These are phyloP conservation scores for Fusarium globosum DNA, from an alignment of 2,329 filamentous ascomycete genomes.

Conservation along the genomic window DNA sequence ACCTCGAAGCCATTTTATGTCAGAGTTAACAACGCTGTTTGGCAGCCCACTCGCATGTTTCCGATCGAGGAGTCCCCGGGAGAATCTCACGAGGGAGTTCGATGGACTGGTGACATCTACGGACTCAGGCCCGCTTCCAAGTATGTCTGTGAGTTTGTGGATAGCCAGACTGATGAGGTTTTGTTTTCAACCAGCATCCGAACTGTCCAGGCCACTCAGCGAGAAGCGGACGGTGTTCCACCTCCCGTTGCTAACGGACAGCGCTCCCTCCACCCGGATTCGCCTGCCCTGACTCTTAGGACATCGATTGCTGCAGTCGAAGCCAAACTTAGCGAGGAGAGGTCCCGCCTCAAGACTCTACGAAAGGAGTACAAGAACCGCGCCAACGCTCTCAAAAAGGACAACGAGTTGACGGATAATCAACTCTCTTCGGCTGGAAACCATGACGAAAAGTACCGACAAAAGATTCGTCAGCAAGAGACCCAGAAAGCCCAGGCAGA, in stretches of 20 bases:
- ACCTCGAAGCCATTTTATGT: constrained; percentile 81
- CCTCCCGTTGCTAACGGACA: constrained; percentile 57
- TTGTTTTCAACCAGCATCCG: constrained; percentile 79
- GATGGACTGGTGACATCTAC: constrained; percentile 79
- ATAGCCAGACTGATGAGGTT: constrained; percentile 71
- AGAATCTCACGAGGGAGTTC: constrained; percentile 56
- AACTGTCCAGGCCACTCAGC: constrained; percentile 63
- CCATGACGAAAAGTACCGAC: constrained; percentile 79
- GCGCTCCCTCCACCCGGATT: constrained; percentile 76
- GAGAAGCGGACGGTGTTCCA: constrained; percentile 47
- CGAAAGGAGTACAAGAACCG: constrained; percentile 81
- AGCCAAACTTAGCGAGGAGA: constrained; percentile 75
- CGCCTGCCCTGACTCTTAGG: constrained; percentile 79
- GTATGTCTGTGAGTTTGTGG: constrained; percentile 83
- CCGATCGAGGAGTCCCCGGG: constrained; percentile 54
- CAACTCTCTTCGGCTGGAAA: constrained; percentile 76
- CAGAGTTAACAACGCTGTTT: constrained; percentile 80
- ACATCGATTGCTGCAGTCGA: constrained; percentile 81
- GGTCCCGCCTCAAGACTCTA: constrained; percentile 73
- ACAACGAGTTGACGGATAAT: constrained; percentile 75
- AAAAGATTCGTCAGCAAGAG: constrained; percentile 79
- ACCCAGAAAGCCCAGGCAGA: constrained; percentile 77
- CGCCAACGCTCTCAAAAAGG: constrained; percentile 74
- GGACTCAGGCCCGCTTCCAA: constrained; percentile 77
- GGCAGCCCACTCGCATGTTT: constrained; percentile 81